Conservation (phyloP, 192 early-diverging fungal genomes). For the Backusella parvicylindrica region DNA sequence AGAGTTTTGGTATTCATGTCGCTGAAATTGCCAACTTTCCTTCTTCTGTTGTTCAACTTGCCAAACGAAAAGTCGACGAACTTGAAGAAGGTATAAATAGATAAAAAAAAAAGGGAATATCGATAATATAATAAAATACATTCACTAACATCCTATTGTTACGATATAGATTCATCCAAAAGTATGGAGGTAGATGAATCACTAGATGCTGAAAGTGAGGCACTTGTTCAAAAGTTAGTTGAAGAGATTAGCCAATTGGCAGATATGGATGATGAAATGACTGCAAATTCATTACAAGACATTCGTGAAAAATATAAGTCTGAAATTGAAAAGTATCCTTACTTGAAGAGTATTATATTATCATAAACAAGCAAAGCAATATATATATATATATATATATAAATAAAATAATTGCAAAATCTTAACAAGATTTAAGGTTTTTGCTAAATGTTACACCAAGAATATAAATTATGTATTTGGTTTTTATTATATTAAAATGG, state of each 20-base stretch:
- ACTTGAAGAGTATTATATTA: conserved; percentile 32
- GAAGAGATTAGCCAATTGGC: conserved; percentile 50
- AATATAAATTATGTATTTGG: neutral
- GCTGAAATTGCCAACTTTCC: conserved; percentile 94
- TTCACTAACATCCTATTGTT: conserved; percentile 36
- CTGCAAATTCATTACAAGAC: conserved; percentile 35
- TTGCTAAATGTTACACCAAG: neutral
- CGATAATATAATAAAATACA: neutral
- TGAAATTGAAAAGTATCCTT: conserved; percentile 58
- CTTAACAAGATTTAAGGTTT: neutral
- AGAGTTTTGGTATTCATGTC: conserved; percentile 98
- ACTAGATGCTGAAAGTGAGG: conserved; percentile 27
- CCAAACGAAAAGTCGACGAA: conserved; percentile 84
- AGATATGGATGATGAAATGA: conserved; percentile 30
- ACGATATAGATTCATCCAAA: neutral
- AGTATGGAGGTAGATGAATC: neutral
- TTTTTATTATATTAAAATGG: neutral
- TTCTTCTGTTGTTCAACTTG: conserved; percentile 72
- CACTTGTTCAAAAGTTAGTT: conserved; percentile 20
- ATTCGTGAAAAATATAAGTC: conserved; percentile 55
- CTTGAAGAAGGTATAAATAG: conserved; percentile 59
- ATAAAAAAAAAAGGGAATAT: no score
- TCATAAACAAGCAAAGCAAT: neutral
- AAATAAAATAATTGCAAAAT: neutral
- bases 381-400: no score